Evolutionary conservation across 176 grass and related monocot genomes (phyloP).

Genomic region (Thalia dealbata): DNA sequence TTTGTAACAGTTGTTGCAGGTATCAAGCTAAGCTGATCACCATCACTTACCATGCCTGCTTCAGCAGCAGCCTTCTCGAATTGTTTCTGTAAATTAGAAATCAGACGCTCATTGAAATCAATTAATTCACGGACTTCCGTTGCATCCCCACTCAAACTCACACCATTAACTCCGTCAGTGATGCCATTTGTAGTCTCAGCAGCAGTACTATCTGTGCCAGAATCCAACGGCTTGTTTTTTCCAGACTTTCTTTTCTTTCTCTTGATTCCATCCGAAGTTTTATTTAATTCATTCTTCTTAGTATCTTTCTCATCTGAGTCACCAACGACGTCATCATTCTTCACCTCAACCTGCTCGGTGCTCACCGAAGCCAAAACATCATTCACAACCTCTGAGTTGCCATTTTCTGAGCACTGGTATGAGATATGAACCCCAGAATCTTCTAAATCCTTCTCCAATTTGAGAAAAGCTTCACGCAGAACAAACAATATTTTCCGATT

Average conservation of each 20-base stretch:
- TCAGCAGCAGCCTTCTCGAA: slow-evolving; percentile 81
- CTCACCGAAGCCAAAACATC: background rate
- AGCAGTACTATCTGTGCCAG: background rate
- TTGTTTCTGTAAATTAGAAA: slow-evolving; percentile 90
- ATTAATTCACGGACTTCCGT: slow-evolving; percentile 33
- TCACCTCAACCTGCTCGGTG: background rate
- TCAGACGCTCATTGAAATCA: slow-evolving; percentile 47
- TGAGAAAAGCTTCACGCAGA: slow-evolving; percentile 68
- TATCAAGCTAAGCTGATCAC: slow-evolving; percentile 13
- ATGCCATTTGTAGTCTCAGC: background rate
- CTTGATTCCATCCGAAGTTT: background rate
- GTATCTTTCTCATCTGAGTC: background rate
- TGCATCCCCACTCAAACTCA: slow-evolving; percentile 29
- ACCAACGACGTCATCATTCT: background rate
- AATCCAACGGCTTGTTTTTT: slow-evolving; percentile 12
- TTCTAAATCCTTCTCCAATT: slow-evolving; percentile 56
- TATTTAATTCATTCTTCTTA: slow-evolving; percentile 17
- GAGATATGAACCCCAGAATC: slow-evolving; percentile 39
- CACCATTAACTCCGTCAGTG: slow-evolving; percentile 14
- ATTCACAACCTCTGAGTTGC: background rate
- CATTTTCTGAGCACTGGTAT: slow-evolving; percentile 10
- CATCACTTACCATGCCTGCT: slow-evolving; percentile 48
- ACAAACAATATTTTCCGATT: slow-evolving; percentile 57
- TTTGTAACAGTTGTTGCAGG: slow-evolving; percentile 23
- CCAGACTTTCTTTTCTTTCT: slow-evolving; percentile 10